Base-by-base conservation (phyloP, 805 yeast species). In the Candida rishiriensis region DNA sequence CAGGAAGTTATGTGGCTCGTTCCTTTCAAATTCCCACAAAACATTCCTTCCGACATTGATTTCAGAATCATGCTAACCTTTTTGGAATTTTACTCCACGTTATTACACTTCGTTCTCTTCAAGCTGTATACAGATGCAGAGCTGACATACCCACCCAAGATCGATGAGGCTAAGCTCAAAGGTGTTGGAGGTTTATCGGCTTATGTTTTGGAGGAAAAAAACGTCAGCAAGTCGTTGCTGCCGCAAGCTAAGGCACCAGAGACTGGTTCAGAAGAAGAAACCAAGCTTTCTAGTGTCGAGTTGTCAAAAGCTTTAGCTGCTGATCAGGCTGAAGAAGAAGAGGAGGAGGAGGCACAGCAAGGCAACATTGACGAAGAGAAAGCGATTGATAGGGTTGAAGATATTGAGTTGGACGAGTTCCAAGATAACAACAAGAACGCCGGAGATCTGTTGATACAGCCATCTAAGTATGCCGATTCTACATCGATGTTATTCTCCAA, bases 61-160 rank as follows among this genome's bases (percentile, higher is more conserved):
- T 91, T 93, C 73, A 79, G 93, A 67, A 88, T 93, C 71, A 93
- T 93, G 99, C 74, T 88, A 60, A 91, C 98, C 1, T 93, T 93
- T 69, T 76, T 93, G 61, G 99, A 93, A 69, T 90, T 93, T 68
- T 93, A 93, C 70, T 83, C 96, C 15, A 91, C 98, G 21, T 70
- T 93, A 55, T 68, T 90, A 59, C 96, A 89, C 61, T 93, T 93
- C 62, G 90, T 85, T 17, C 72, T 91, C 43, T 93, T 63, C 76
- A 85, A 86, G 64, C 76, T 93, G 50, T 93, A 88, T 71, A 79
- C 85, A 17, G 98, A 89, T 55, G 74, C 83, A 30, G 90, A 83
- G 50, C 77, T 93, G 59, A 82, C 87, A 29, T 93, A 90, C 64
- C 99, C 99, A 35, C 99, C 99, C 46, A 79, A 78, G 52, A 79